Evolutionary conservation across 73 alveolate genomes (phyloP).

Genomic region (Chromera velia): DNA sequence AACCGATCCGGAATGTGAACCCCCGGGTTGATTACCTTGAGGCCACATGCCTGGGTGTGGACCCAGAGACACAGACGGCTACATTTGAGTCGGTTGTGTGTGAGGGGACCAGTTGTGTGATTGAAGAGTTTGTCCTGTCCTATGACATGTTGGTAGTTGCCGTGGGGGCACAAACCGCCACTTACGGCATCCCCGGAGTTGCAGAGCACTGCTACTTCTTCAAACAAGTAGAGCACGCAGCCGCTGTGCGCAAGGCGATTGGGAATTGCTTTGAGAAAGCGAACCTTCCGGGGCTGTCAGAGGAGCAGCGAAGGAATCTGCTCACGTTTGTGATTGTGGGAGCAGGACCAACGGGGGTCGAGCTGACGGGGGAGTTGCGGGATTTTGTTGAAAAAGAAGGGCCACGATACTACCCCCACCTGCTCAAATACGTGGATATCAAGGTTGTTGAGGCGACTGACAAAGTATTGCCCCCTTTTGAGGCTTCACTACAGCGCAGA

Average conservation of each 20-base stretch:
- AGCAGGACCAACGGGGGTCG: constrained; percentile 29
- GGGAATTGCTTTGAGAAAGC: neutral
- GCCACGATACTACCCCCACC: neutral
- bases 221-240: neutral
- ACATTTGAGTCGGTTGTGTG: neutral
- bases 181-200: neutral
- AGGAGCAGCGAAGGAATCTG: constrained; percentile 1
- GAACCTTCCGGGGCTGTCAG: neutral
- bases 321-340: constrained; percentile 31
- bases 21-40: neutral
- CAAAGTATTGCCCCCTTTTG: neutral
- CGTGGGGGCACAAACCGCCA: neutral
- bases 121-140: neutral
- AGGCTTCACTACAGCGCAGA: neutral
- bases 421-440: neutral
- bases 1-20: neutral
- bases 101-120: neutral
- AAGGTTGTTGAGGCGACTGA: neutral
- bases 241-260: neutral
- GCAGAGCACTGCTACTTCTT: neutral
- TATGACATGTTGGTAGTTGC: neutral
- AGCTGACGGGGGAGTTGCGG: neutral
- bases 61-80: neutral
- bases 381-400: neutral
- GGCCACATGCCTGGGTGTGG: neutral